Evolutionary conservation across 345 rosid species (phyloP), one percentile per base, ranked within the genome.

Genomic region (Nephelium lappaceum): DNA sequence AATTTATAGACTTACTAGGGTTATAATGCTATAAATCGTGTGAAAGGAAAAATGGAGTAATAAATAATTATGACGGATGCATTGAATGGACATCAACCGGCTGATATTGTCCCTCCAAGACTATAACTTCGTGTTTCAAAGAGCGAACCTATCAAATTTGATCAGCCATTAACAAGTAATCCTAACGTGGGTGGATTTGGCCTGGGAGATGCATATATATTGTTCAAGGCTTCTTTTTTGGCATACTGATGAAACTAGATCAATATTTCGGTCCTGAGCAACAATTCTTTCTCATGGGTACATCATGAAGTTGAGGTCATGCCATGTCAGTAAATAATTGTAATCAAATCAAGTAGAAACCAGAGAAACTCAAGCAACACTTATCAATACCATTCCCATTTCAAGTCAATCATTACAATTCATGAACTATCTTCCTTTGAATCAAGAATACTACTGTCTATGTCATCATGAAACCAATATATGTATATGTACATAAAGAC

Each of bases 401-500:
- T 76, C 77, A 76, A 39, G 38, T 84, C 75, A 78, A 83, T 83
- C 86, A 86, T 73, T 57, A 73, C 77, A 76, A 81, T 84, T 80
- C 82, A 81, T 78, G 78, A 74, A 82, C 77, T 63, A 61, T 55
- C 68, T 66, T 64, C 67, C 58, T 42, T 61, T 71, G 78, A 76
- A 63, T 65, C 79, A 80, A 80, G 73, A 79, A 78, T 62, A 70
- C 55, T 64, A 73, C 31, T 73, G 85, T 80, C 81, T 75, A 63
- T 76, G 81, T 81, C 79, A 80, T 80, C 78, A 79, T 69, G 67
- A 77, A 72, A 77, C 86, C 88, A 70, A 67, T 77, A 76, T 27
- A 79, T 81, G 78, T 53, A 51, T 82, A 74, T 86, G 83, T 86
- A 87, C 89, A 85, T 57, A 38, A 82, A 81, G 83, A 43, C 84